These are phyloP conservation scores for Linum trigynum DNA, from an alignment of 345 rosid species.

Conservation along the genomic window DNA sequence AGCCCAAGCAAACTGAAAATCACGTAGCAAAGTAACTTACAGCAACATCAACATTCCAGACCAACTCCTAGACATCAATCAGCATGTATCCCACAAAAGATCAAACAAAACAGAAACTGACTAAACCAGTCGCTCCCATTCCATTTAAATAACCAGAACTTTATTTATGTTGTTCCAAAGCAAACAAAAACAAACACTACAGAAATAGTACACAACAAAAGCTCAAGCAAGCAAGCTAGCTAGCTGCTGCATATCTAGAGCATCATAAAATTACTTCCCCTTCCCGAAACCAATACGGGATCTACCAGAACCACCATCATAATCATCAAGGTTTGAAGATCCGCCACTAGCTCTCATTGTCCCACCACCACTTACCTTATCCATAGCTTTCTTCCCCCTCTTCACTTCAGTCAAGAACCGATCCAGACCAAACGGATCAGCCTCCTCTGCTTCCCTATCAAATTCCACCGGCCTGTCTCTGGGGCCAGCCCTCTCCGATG, in stretches of 20 bases:
- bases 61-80: no score
- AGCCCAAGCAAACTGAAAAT: no score
- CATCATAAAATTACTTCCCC: constrained; percentile 27
- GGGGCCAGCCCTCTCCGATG: constrained; percentile 57
- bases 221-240: no score
- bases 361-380: constrained; percentile 72
- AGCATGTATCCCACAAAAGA: no score
- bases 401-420: constrained; percentile 71
- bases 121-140: no score
- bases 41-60: no score
- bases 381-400: constrained; percentile 76
- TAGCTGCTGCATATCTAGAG: not conserved
- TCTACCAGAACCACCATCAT: constrained; percentile 72
- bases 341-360: constrained; percentile 92
- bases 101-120: no score
- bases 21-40: no score
- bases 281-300: constrained; percentile 79
- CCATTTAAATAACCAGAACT: no score
- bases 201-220: no score
- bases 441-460: constrained; percentile 74
- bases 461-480: constrained; percentile 84
- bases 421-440: constrained; percentile 90
- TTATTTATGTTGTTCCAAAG: no score
- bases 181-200: no score
- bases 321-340: constrained; percentile 64